phyloP scores from a whole-genome alignment of 306 rosid species.

The Lathyrus sativus region DNA sequence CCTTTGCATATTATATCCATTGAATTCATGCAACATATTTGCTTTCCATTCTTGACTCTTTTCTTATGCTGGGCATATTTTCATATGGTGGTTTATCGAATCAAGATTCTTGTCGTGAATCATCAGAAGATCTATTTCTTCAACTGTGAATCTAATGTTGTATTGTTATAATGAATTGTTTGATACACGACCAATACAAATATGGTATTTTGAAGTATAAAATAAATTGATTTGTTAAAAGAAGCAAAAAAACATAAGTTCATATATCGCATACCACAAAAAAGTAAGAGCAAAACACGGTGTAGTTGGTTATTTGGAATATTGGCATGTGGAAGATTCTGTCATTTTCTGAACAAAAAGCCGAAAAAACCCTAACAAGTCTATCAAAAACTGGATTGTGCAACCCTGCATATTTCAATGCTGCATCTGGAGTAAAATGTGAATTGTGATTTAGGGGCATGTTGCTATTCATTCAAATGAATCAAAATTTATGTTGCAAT shows the following conservation, averaged over 20 bases:
- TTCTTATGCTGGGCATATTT: background rate
- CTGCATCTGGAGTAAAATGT: background rate
- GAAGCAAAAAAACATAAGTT: background rate
- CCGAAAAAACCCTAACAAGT: background rate
- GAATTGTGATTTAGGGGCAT: background rate
- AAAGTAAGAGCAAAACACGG: background rate
- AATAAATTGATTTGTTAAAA: background rate
- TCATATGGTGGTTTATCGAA: background rate
- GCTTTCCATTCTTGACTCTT: slow-evolving; percentile 16
- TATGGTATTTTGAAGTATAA: background rate
- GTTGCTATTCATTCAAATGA: background rate
- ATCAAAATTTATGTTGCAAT: background rate
- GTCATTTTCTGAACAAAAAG: background rate
- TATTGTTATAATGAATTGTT: background rate
- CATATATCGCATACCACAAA: background rate
- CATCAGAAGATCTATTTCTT: background rate
- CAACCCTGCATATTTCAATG: background rate
- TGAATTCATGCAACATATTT: background rate
- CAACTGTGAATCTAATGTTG: background rate
- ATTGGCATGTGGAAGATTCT: background rate
- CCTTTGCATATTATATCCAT: slow-evolving; percentile 27
- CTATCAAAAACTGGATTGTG: background rate
- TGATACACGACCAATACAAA: background rate
- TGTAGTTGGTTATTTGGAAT: background rate
- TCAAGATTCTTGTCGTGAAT: background rate